Base-by-base conservation (phyloP, 306 rosid species). In the Vachellia pachyceras region DNA sequence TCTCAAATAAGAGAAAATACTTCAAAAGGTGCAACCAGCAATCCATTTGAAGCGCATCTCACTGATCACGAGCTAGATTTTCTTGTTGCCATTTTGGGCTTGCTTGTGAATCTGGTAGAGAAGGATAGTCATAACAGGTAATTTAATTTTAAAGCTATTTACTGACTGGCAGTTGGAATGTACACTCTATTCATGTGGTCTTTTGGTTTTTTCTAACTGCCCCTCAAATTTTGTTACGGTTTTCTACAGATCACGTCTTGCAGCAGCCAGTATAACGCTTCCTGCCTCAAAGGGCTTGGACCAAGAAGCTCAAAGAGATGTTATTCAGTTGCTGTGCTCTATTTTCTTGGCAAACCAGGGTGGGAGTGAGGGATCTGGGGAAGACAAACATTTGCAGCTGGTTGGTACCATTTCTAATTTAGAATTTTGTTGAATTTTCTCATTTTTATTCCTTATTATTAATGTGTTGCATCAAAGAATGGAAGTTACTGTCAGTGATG, bases 31-130 rank as follows among this genome's bases (percentile, higher is more conserved):
- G 86, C 79, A 70, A 70, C 82, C 33, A 91, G 83, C 61, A 78
- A 63, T 75, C 93, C 79, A 73, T 55, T 45, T 80, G 92, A 92
- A 69, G 90, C 46, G 63, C 94, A 80, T 77, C 93, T 96, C 45
- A 84, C 87, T 20, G 99, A 96, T 89, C 86, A 92, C 3, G 99
- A 96, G 86, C 85, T 90, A 68, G 98, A 96, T 88, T 91, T 96
- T 85, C 99, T 96, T 72, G 99, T 96, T 72, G 98, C 99, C 42
- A 96, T 96, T 81, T 84, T 96, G 82, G 99, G 99, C 79, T 88
- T 96, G 77, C 98, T 96, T 79, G 98, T 96, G 80, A 96, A 96
- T 87, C 89, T 96, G 85, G 94, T 96, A 4, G 99, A 96, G 89
- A 93, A 96, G 86, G 94, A 96, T 82, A 83, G 92, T 55, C 91